Conservation (phyloP, 2,329 filamentous ascomycete genomes). For the Aspergillus sp. region DNA sequence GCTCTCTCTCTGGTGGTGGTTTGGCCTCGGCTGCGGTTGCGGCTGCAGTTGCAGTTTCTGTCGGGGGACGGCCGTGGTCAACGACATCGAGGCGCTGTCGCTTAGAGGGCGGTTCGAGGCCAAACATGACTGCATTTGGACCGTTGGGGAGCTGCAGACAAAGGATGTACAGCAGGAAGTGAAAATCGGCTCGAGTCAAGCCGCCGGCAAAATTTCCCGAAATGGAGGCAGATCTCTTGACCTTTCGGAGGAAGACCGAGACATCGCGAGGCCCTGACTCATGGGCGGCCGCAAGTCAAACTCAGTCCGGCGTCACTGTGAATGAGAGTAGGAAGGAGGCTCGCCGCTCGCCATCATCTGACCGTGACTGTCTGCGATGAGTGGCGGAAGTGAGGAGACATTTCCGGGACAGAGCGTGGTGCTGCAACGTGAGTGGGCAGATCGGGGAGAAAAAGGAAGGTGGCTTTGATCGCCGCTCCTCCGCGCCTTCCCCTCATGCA, state of each 20-base stretch:
- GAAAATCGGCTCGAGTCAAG: not conserved
- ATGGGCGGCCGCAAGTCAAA: too few relatives aligned
- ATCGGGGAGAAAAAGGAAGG: not conserved
- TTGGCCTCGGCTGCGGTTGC: too few relatives aligned
- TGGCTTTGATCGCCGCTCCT: not conserved
- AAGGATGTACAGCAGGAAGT: not conserved
- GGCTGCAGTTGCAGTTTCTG: too few relatives aligned
- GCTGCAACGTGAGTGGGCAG: not conserved
- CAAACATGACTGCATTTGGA: not conserved
- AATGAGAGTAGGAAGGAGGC: too few relatives aligned
- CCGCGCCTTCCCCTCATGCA: not conserved
- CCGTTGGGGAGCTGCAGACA: too few relatives aligned
- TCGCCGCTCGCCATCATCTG: not conserved
- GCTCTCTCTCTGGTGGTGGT: too few relatives aligned
- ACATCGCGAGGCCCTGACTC: not conserved
- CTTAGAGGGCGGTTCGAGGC: constrained; percentile 10
- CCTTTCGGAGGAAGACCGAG: not conserved
- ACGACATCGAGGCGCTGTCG: constrained; percentile 5
- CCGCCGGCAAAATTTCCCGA: constrained; percentile 10
- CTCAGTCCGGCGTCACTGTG: too few relatives aligned
- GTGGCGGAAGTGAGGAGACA: not conserved
- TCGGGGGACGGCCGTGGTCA: too few relatives aligned
- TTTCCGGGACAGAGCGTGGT: not conserved
- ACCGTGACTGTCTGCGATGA: not conserved
- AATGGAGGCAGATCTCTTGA: not conserved